Conservation (phyloP, 768 basidiomycete species). For the Trametes cubensis region DNA sequence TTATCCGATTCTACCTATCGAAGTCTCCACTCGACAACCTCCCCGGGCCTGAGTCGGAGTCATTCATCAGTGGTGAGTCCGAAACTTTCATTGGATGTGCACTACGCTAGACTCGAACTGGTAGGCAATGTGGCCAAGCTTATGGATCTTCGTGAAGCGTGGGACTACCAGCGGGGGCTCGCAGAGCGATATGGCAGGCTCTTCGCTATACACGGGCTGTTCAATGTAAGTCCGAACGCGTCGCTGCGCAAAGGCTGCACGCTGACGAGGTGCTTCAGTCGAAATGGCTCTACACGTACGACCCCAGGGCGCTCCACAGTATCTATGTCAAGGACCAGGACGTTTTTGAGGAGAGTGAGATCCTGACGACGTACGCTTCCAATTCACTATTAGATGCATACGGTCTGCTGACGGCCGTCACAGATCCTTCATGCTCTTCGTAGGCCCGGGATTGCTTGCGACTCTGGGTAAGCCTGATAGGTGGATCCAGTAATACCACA, state of each 20-base stretch:
- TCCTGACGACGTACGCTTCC: background rate
- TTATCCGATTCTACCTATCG: background rate
- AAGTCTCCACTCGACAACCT: slow-evolving; percentile 5
- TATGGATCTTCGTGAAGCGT: background rate
- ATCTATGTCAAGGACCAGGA: slow-evolving; percentile 28
- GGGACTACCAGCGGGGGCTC: background rate
- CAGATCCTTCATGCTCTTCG: slow-evolving; percentile 1
- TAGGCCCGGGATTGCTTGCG: slow-evolving; percentile 25
- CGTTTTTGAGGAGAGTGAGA: slow-evolving; percentile 13
- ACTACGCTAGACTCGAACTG: background rate
- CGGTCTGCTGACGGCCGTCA: background rate
- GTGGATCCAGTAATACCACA: no score
- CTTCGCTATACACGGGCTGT: background rate
- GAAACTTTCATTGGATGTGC: background rate
- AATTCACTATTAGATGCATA: background rate
- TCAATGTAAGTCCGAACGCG: background rate
- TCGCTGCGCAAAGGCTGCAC: background rate
- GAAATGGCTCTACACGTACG: slow-evolving; percentile 17
- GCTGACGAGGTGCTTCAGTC: background rate
- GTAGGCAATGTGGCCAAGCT: background rate
- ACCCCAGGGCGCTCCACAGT: slow-evolving; percentile 23
- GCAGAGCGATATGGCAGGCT: background rate
- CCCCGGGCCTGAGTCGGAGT: background rate
- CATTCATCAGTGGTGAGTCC: background rate
- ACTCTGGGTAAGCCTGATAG: slow-evolving; percentile 10